Conservation (phyloP, 1,139 yeast species). For the Yamadazyma epiphylla region DNA sequence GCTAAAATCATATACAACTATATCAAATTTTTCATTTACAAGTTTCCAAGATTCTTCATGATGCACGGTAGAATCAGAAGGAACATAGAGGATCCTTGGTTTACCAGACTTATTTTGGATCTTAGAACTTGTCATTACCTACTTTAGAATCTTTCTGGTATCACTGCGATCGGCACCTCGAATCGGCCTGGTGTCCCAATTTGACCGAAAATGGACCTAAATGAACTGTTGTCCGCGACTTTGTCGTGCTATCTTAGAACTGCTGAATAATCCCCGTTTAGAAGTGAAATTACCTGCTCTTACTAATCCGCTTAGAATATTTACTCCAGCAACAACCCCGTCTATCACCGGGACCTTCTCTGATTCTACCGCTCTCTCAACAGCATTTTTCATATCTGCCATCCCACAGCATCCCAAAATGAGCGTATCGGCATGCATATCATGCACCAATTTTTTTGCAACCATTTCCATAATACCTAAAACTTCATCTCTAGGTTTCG, state of each 20-base stretch:
- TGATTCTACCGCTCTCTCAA: slow-evolving; percentile 17
- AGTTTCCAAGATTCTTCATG: slow-evolving; percentile 28
- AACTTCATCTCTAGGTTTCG: slow-evolving; percentile 24
- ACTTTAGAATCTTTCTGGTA: too few species aligned
- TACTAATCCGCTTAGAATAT: slow-evolving; percentile 15
- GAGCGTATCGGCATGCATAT: slow-evolving; percentile 22
- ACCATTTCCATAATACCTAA: slow-evolving; percentile 16
- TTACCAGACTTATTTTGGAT: slow-evolving; percentile 3
- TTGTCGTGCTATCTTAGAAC: slow-evolving; percentile 6
- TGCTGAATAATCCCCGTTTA: slow-evolving; percentile 12
- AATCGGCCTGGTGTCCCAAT: too few species aligned
- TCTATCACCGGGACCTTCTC: slow-evolving; percentile 17
- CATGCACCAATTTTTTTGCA: slow-evolving; percentile 18
- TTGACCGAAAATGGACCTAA: too few species aligned
- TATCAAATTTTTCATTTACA: slow-evolving; percentile 24
- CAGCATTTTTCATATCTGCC: slow-evolving; percentile 27
- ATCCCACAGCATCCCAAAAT: slow-evolving; percentile 31
- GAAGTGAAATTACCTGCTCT: slow-evolving; percentile 16
- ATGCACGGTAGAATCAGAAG: slow-evolving; percentile 28
- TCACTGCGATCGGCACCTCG: too few species aligned
- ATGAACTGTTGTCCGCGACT: slow-evolving; percentile 4
- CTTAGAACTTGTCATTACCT: too few species aligned
- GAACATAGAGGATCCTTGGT: slow-evolving; percentile 31
- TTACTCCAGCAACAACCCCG: slow-evolving; percentile 20
- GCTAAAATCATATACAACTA: slow-evolving; percentile 25